phyloP scores from a whole-genome alignment of 257 asterid genomes.

The Datura wrightii region DNA sequence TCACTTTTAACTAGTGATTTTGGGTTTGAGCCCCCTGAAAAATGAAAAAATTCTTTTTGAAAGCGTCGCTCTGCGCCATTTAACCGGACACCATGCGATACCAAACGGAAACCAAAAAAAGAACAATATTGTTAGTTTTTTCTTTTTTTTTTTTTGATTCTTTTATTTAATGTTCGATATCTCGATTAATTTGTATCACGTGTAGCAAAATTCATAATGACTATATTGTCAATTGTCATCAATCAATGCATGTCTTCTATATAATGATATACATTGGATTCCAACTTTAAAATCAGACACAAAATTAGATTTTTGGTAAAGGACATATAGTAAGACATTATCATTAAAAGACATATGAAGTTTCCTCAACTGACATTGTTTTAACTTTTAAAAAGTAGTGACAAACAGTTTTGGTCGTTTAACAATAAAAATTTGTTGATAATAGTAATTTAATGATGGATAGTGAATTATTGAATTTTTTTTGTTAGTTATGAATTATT shows the following conservation, averaged over 20 bases:
- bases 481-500: not conserved
- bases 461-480: not conserved
- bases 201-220: too few species aligned
- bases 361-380: not conserved
- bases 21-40: too few species aligned
- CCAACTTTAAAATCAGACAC: not conserved
- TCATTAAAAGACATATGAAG: not conserved
- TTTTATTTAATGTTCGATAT: too few species aligned
- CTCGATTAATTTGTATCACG: too few species aligned
- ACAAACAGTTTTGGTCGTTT: too few species aligned
- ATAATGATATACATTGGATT: not conserved
- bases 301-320: not conserved
- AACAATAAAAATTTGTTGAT: not conserved
- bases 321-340: not conserved
- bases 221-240: not conserved
- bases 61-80: too few species aligned
- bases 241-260: not conserved
- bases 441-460: not conserved
- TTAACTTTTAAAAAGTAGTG: too few species aligned
- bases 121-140: not conserved
- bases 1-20: too few species aligned
- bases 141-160: too few species aligned
- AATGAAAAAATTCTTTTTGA: too few species aligned
- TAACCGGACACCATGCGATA: not conserved
- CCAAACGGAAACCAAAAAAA: not conserved